Evolutionary conservation across 768 basidiomycete species (phyloP).

Genomic region (Suillus sp.): DNA sequence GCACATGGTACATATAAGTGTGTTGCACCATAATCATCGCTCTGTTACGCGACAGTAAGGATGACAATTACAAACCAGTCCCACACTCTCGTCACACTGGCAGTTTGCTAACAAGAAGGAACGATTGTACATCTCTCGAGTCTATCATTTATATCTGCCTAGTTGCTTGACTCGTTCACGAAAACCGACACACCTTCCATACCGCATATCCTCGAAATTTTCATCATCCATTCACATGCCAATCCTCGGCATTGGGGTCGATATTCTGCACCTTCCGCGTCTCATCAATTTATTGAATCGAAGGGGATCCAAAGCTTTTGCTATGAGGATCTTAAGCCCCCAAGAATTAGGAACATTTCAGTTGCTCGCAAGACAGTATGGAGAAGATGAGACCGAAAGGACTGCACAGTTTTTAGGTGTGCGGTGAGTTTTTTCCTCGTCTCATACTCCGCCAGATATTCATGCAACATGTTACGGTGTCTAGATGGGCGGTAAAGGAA

Average conservation of each 20-base stretch:
- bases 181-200: neutral
- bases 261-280: slow-evolving; percentile 71
- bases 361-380: slow-evolving; percentile 8
- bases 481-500: slow-evolving; percentile 84
- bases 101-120: neutral
- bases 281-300: slow-evolving; percentile 56
- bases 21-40: neutral
- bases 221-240: slow-evolving; percentile 40
- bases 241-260: slow-evolving; percentile 76
- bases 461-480: neutral
- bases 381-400: slow-evolving; percentile 16
- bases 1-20: neutral
- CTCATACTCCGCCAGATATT: neutral
- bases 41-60: neutral
- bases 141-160: neutral
- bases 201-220: neutral
- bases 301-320: slow-evolving; percentile 48
- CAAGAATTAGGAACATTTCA: slow-evolving; percentile 42
- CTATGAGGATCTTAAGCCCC: slow-evolving; percentile 63
- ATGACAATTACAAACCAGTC: neutral
- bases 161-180: neutral
- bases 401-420: slow-evolving; percentile 64
- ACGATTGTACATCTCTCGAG: too few relatives aligned
- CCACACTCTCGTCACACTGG: neutral
- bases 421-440: slow-evolving; percentile 48